Evolutionary conservation across 371 early-diverging fungal genomes (phyloP), one percentile per base, ranked within the genome.

Genomic region (Saksenaea vasiformis): DNA sequence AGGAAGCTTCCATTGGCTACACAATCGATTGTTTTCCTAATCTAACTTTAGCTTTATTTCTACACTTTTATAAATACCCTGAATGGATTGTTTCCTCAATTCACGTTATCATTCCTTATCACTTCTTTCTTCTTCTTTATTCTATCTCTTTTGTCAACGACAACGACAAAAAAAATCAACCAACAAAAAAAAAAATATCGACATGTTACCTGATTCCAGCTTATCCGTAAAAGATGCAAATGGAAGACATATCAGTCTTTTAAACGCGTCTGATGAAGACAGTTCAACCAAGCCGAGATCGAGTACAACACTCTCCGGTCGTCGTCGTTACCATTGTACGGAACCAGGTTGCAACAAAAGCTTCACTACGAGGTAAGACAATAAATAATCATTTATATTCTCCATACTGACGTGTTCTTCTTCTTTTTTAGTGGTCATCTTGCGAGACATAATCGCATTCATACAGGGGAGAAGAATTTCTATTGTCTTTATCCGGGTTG

Each of bases 381-480:
- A n/a, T n/a, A n/a, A n/a, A n/a, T n/a, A n/a, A n/a, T n/a, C n/a
- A n/a, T n/a, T n/a, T n/a, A n/a, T n/a, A n/a, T n/a, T n/a, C n/a
- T n/a, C n/a, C n/a, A n/a, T n/a, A n/a, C n/a, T n/a, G n/a, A n/a
- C n/a, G n/a, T n/a, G n/a, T n/a, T n/a, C 37, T 37, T 43, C 19
- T 22, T 44, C 10, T 9, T 35, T 7, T 43, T 19, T 67, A 91
- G 92, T 78, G 90, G 91, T 2, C 91, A 95, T 77, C 78, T 96
- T 61, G 91, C 93, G 54, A 83, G 96, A 53, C 95, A 95, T 73
- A 86, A 91, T 72, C 82, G 93, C 51, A 93, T 94, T 55, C 96
- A 94, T 70, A 95, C 95, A 0, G 94, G 94, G 31, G 95, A 95
- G 70, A 93, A 91, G 73, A 95, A 94, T 38, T 95, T 90, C 70